phyloP scores from a whole-genome alignment of 2,329 filamentous ascomycete genomes.

The Diaporthe citriasiana region DNA sequence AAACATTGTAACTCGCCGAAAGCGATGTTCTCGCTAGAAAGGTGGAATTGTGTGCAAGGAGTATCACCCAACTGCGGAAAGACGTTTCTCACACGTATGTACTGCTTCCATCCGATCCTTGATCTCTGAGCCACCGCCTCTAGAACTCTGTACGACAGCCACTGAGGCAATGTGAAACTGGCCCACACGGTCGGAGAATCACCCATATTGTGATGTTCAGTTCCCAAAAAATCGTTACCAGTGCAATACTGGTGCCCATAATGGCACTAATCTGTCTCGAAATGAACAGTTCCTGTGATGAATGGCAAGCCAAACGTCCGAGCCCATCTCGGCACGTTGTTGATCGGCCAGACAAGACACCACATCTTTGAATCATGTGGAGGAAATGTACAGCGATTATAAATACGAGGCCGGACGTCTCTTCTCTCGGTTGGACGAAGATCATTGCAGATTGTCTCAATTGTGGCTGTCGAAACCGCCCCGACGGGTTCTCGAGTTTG shows the following conservation, averaged over 20 bases:
- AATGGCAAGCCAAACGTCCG: background rate
- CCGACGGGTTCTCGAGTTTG: background rate
- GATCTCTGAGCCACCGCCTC: background rate
- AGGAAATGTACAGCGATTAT: too few species aligned
- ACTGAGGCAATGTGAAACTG: background rate
- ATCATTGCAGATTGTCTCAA: background rate
- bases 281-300: background rate
- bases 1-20: background rate
- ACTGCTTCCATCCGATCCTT: background rate
- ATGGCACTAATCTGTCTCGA: background rate
- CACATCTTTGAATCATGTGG: background rate
- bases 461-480: background rate
- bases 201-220: background rate
- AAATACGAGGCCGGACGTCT: accelerated
- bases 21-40: background rate
- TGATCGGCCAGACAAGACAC: background rate
- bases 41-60: accelerated
- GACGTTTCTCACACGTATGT: background rate
- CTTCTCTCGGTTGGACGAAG: background rate
- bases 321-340: background rate
- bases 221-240: background rate
- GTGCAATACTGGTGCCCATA: background rate
- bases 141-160: background rate
- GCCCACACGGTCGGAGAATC: background rate
- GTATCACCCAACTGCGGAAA: background rate